These are phyloP conservation scores for Agaricales sp. DNA, from an alignment of 1,284 basidiomycete genomes.

Conservation along the genomic window DNA sequence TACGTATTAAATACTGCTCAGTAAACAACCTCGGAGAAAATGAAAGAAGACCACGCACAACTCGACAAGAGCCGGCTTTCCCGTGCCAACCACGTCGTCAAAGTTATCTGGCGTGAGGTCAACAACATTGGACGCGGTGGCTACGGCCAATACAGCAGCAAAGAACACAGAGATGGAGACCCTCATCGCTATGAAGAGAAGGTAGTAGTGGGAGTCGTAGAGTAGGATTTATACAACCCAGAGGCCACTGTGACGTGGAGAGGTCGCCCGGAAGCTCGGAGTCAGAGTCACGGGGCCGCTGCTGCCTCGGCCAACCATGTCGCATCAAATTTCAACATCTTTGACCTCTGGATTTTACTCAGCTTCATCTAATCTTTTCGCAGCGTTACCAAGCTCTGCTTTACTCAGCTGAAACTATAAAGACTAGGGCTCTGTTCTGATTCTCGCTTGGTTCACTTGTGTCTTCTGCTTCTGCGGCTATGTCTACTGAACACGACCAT, in stretches of 20 bases:
- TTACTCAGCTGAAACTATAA: too few relatives aligned
- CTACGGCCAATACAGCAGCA: constrained; percentile 45
- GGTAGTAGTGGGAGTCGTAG: constrained; percentile 8
- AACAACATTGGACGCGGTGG: constrained; percentile 69
- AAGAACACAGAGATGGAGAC: constrained; percentile 47
- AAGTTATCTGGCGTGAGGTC: constrained; percentile 74
- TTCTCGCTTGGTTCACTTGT: too few relatives aligned
- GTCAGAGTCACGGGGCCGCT: too few relatives aligned
- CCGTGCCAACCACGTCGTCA: constrained; percentile 63
- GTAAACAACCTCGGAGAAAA: constrained; percentile 3
- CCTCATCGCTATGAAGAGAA: constrained; percentile 40
- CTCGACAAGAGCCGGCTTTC: constrained; percentile 79
- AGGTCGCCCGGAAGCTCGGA: neutral
- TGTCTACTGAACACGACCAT: constrained; percentile 26
- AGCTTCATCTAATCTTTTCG: too few relatives aligned
- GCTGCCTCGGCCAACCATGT: too few relatives aligned
- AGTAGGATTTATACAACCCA: neutral
- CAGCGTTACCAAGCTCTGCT: too few relatives aligned
- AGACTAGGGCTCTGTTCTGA: too few relatives aligned
- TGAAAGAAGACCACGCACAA: constrained; percentile 50
- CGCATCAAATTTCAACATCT: too few relatives aligned
- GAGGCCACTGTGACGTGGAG: neutral
- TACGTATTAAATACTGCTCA: constrained; percentile 3
- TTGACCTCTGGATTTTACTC: too few relatives aligned
- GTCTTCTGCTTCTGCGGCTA: too few relatives aligned